phyloP scores from a whole-genome alignment of 148 eudicot genomes.

The Fagopyrum homotropicum region DNA sequence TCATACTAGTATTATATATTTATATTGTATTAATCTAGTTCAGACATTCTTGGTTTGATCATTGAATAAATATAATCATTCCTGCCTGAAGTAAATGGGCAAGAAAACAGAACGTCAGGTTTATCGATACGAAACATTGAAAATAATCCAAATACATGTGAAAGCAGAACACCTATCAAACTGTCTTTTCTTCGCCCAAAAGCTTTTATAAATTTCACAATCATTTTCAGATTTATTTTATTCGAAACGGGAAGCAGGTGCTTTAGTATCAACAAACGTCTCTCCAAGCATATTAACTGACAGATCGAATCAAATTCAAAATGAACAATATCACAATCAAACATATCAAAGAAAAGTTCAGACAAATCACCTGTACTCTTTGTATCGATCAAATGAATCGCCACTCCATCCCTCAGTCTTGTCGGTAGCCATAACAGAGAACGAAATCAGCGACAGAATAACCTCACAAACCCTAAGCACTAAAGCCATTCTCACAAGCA shows the following conservation, averaged over 20 bases:
- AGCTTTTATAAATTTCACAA: background rate
- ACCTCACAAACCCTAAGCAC: slow-evolving; percentile 60
- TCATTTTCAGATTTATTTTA: background rate
- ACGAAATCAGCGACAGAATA: slow-evolving; percentile 53
- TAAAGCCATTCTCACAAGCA: slow-evolving; percentile 40
- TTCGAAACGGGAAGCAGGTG: background rate
- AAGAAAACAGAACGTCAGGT: background rate
- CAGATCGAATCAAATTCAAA: background rate
- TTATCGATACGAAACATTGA: background rate
- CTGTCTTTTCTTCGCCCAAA: background rate
- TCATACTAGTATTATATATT: background rate
- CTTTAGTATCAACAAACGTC: background rate
- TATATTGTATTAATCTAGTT: background rate
- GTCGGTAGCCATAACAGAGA: slow-evolving; percentile 81
- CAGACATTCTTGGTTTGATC: background rate
- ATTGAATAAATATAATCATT: background rate
- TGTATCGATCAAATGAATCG: slow-evolving; percentile 87
- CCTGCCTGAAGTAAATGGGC: background rate
- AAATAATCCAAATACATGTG: background rate
- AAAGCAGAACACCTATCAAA: background rate
- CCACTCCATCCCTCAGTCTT: slow-evolving; percentile 89
- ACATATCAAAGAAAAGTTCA: background rate
- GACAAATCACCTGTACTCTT: slow-evolving; percentile 62
- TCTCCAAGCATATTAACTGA: background rate
- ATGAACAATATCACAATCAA: background rate